A percentile compares a stretch with the other conserved stretches of the same genome.
phyloP scores from a whole-genome alignment of 2,329 filamentous ascomycete genomes.

The Trichothecium sympodiale region DNA sequence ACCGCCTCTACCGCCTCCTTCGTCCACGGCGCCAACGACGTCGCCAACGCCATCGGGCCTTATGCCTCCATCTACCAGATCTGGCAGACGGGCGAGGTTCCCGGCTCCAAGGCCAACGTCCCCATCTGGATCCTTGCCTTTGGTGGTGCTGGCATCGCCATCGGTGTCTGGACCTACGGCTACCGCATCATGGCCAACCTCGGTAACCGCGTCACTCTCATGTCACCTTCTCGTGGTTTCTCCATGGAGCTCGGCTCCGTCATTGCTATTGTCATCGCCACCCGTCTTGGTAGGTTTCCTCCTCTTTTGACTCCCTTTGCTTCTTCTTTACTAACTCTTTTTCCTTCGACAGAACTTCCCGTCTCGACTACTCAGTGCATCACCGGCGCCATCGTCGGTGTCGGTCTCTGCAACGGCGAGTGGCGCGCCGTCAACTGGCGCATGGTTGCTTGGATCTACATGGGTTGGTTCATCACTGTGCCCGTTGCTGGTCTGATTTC shows the following conservation, averaged over 20 bases:
- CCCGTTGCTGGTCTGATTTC: constrained; percentile 45
- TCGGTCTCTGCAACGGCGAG: constrained; percentile 49
- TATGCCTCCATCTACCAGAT: constrained; percentile 52
- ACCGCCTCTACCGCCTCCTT: constrained; percentile 53
- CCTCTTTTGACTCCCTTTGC: neutral
- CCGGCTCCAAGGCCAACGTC: constrained; percentile 32
- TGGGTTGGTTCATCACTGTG: constrained; percentile 50
- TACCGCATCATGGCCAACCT: constrained; percentile 56
- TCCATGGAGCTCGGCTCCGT: constrained; percentile 51
- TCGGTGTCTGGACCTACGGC: constrained; percentile 49
- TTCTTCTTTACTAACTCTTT: neutral
- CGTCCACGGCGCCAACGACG: constrained; percentile 56
- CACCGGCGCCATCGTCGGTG: constrained; percentile 49
- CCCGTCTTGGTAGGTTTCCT: constrained; percentile 36
- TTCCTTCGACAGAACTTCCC: constrained; percentile 35
- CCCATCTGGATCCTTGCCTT: constrained; percentile 50
- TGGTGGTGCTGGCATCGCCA: constrained; percentile 37
- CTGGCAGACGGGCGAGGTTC: constrained; percentile 38
- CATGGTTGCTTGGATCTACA: constrained; percentile 48
- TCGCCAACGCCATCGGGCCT: constrained; percentile 51
- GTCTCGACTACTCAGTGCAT: constrained; percentile 57
- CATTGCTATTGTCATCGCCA: constrained; percentile 52
- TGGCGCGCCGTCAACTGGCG: constrained; percentile 52
- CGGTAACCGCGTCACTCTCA: constrained; percentile 51
- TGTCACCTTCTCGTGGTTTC: constrained; percentile 48